A percentile compares a stretch with the other conserved stretches of the same genome.
Conservation (phyloP, 2,329 filamentous ascomycete species). For the Rachicladosporium sp. region DNA sequence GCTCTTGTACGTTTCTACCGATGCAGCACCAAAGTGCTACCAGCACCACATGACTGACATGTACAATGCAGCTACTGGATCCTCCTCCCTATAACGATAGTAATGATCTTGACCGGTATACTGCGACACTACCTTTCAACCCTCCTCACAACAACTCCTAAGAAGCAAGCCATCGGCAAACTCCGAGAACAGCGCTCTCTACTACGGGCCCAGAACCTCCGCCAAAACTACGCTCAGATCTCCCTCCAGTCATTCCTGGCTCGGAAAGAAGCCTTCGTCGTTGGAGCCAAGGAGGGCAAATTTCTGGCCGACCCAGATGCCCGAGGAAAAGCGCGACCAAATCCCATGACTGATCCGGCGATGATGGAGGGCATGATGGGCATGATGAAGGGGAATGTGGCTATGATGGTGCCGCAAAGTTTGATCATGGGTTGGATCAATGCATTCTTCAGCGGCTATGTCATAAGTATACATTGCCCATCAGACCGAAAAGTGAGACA, state of each 20-base stretch:
- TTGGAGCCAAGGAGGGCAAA: slow-evolving; percentile 70
- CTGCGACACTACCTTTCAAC: slow-evolving; percentile 92
- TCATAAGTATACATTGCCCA: slow-evolving; percentile 59
- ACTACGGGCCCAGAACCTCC: slow-evolving; percentile 71
- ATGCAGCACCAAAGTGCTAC: not conserved
- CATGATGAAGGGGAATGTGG: slow-evolving; percentile 99
- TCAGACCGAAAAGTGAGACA: not conserved
- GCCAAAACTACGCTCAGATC: slow-evolving; percentile 68
- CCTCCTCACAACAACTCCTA: slow-evolving; percentile 75
- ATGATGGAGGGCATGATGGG: slow-evolving; percentile 99
- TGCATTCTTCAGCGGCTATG: slow-evolving; percentile 95
- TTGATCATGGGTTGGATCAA: slow-evolving; percentile 99
- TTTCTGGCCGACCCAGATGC: slow-evolving; percentile 83
- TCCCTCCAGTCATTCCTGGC: slow-evolving; percentile 39
- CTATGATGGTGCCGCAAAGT: slow-evolving; percentile 98
- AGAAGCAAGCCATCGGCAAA: slow-evolving; percentile 61
- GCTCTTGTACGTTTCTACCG: slow-evolving; percentile 60
- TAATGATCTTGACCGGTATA: slow-evolving; percentile 94
- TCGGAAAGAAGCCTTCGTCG: slow-evolving; percentile 69
- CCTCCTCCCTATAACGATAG: slow-evolving; percentile 87
- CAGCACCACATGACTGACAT: slow-evolving; percentile 1
- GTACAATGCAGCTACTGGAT: slow-evolving; percentile 76
- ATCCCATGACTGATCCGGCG: slow-evolving; percentile 88
- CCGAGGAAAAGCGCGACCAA: slow-evolving; percentile 75
- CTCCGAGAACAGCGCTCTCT: slow-evolving; percentile 78